Base-by-base conservation (phyloP, 2,329 filamentous ascomycete species). In the Diaporthe sp. region DNA sequence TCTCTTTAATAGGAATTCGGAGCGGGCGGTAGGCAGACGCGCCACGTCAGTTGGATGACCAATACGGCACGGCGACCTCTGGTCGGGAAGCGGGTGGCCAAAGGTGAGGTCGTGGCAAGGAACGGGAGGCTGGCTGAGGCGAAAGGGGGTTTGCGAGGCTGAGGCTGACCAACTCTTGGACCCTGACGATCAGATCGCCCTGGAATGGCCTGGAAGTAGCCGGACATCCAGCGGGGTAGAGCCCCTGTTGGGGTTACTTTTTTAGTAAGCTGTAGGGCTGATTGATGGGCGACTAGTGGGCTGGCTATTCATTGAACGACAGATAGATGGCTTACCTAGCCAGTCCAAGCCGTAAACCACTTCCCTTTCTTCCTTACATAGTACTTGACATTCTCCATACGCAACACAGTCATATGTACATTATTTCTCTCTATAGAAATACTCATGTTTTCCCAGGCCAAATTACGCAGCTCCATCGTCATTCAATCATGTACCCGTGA, bases 41-140 rank as follows among this genome's bases (percentile, higher is more conserved):
- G 61, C 74, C 69, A 61, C 75, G 75, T 70, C 71, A 76, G 60
- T 28, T 38, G 28, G 68, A 76, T 76, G 71, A 76, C 72, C 72
- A 76, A 76, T 74, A 33, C 69, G 57, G 57, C 64, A 52, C 50
- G 69, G 57, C 55, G 30, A 42, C 55, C 61, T 6, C 40, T 52
- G 45, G 54, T 42, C 9, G 10, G 60, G 82, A 55, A 82, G 80
- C 28, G 82, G 83, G 76, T 85, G 76, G 82, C 82, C 33, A 80
- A 80, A 64, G 76, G 82, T 61, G 81, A 80, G 50, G 80, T 40
- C 30, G 55, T 70, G 35, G 25, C 40, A 80, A 80, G 52, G 78
- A 77, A 22, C 80, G 77, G 22, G 80, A 77, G 22, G 33, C 22
- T n/a, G 9, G 12, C 22, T 38, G 42, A 33, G 47, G 17, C 19